These are phyloP conservation scores for Hibiscus trionum DNA, from an alignment of 345 rosid genomes.

Conservation along the genomic window DNA sequence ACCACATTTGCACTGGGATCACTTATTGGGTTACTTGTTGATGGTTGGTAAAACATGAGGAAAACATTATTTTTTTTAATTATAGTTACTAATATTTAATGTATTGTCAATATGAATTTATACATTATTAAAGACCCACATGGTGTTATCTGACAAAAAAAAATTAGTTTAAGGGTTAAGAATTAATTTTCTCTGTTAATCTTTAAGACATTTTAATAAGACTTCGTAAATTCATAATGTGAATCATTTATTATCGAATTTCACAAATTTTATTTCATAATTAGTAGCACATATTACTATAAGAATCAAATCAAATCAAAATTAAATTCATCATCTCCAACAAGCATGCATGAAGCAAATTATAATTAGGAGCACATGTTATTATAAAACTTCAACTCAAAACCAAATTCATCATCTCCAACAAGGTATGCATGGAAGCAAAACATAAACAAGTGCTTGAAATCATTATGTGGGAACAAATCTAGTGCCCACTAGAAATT, in stretches of 20 bases:
- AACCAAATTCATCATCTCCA: background rate
- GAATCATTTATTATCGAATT: background rate
- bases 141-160: too few species aligned
- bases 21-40: too few species aligned
- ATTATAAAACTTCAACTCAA: background rate
- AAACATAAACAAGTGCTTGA: background rate
- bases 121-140: too few species aligned
- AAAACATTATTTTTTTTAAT: too few species aligned
- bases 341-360: background rate
- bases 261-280: background rate
- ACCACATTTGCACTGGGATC: too few species aligned
- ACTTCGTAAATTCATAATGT: too few species aligned
- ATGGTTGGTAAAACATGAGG: too few species aligned
- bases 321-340: background rate
- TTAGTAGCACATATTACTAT: background rate
- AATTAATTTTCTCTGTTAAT: too few species aligned
- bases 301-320: background rate
- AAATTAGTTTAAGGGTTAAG: too few species aligned
- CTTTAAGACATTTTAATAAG: too few species aligned
- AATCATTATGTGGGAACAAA: background rate
- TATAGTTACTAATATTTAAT: too few species aligned
- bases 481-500: background rate
- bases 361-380: background rate
- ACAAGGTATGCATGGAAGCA: background rate
- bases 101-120: too few species aligned